Evolutionary conservation across 805 yeast genomes (phyloP), one percentile per base, ranked within the genome.

Genomic region (Saturnispora sanitii): DNA sequence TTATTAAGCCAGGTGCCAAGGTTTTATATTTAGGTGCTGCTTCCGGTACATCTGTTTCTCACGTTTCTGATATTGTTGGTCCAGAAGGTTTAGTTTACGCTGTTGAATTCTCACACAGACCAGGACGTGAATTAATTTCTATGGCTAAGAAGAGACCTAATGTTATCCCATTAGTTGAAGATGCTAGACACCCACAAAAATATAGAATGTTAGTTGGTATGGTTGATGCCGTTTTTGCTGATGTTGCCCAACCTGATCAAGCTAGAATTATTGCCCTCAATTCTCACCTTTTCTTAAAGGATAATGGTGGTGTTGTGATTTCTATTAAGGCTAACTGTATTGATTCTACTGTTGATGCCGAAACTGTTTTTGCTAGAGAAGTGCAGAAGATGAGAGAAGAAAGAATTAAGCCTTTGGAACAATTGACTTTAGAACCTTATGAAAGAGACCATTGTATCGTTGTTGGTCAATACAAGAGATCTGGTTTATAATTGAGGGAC

Each of bases 91-190:
- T 86, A 62, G 98, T 92, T 41, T 92, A 92, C 65, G 98, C 98
- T 45, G 98, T 92, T 53, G 98, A 92, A 72, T 92, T 92, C 73
- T 87, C 96, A 49, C 97, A 92, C 78, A 83, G 98, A 77, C 95
- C 97, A 61, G 98, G 98, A 66, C 83, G 98, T 76, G 98, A 92
- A 69, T 77, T 92, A 69, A 90, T 92, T 60, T 85, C 94, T 59
- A 92, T 92, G 98, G 98, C 98, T 64, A 92, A 90, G 79, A 92
- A 92, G 94, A 85, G 98, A 78, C 97, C 98, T 51, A 92, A 92
- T 62, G 94, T 92, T 45, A 86, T 92, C 53, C 98, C 98, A 59
- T 92, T 92, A 67, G 88, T 92, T 65, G 98, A 92, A 70, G 98
- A 92, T 71, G 98, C 98, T 50, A 88, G 98, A 75, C 98, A 92